phyloP scores from a whole-genome alignment of 139 green algal species.

The Raphidocelis subcapitata region DNA sequence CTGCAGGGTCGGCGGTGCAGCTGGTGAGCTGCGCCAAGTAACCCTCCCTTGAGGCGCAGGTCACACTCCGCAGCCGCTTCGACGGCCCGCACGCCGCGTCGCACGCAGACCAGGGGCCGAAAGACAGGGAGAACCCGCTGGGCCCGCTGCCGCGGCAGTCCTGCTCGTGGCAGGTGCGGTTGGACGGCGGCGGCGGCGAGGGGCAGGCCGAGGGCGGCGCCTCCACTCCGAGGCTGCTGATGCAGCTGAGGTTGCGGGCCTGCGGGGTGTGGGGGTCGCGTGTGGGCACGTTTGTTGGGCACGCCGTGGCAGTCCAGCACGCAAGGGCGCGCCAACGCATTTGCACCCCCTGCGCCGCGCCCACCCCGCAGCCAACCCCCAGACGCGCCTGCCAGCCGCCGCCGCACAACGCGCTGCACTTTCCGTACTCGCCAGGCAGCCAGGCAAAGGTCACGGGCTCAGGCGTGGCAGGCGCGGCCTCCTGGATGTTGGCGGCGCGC shows the following conservation, averaged over 20 bases:
- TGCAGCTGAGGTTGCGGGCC: not conserved
- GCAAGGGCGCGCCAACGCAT: no score
- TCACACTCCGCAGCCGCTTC: conserved; percentile 8
- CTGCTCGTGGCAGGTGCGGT: conserved; percentile 16
- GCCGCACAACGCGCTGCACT: conserved; percentile 16
- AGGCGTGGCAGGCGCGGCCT: not conserved
- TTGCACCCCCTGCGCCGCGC: not conserved
- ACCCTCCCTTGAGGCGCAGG: conserved; percentile 9
- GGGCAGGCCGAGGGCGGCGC: no score
- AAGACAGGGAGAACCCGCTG: conserved; percentile 1
- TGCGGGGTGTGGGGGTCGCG: not conserved
- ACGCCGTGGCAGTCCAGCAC: not conserved
- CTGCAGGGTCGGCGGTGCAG: conserved; percentile 4
- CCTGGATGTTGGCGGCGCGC: not conserved
- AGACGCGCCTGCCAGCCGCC: conserved; percentile 13
- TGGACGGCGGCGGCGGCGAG: not conserved
- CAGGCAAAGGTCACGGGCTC: conserved; percentile 5
- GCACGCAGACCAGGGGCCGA: conserved; percentile 8
- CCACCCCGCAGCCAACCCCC: conserved; percentile 11
- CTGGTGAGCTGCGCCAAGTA: conserved; percentile 7
- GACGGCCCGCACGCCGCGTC: conserved; percentile 9
- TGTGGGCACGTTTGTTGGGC: not conserved
- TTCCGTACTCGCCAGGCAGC: conserved; percentile 9
- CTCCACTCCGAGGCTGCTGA: not conserved
- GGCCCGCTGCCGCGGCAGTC: conserved; percentile 3